phyloP scores from a whole-genome alignment of 23 red algal species.

The Agarophyton chilense region DNA sequence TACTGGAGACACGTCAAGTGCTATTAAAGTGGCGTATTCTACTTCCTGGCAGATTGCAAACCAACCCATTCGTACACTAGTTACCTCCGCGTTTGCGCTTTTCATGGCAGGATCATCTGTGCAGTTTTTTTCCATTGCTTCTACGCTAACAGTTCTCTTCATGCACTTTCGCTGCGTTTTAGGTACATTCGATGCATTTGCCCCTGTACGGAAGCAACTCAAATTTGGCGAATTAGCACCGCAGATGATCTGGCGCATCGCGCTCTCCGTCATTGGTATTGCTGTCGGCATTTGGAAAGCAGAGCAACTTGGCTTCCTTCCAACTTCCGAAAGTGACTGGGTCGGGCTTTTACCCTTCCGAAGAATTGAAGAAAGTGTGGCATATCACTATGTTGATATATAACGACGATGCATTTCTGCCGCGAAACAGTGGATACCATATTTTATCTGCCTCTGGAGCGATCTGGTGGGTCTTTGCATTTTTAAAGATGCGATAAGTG shows the following conservation, averaged over 20 bases:
- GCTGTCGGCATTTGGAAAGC: conserved; percentile 41
- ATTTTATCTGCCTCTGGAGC: too few relatives aligned
- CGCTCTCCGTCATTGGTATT: conserved; percentile 27
- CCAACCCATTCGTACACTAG: conserved; percentile 39
- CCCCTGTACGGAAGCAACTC: conserved; percentile 16
- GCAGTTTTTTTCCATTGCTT: conserved; percentile 50
- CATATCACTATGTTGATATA: not conserved
- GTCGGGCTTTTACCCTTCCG: conserved; percentile 44
- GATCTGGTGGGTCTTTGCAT: too few relatives aligned
- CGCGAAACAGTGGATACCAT: too few relatives aligned
- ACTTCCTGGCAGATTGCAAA: conserved; percentile 55
- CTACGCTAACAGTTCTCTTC: conserved; percentile 55
- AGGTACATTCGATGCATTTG: conserved; percentile 27
- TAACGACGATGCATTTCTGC: not conserved
- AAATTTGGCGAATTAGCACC: not conserved
- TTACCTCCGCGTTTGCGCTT: conserved; percentile 52
- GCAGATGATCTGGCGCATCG: conserved; percentile 13
- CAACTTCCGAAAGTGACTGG: conserved; percentile 72
- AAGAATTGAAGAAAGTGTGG: not conserved
- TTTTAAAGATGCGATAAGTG: too few relatives aligned
- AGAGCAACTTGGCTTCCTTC: conserved; percentile 50
- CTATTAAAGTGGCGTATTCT: conserved; percentile 15
- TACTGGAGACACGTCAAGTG: not conserved
- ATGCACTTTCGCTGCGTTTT: conserved; percentile 60
- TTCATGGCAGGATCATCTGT: conserved; percentile 52